A percentile compares a stretch with the other conserved stretches of the same genome.
These are phyloP conservation scores for Phytophthora syringae DNA, from an alignment of 352 stramenopile genomes.

Conservation along the genomic window DNA sequence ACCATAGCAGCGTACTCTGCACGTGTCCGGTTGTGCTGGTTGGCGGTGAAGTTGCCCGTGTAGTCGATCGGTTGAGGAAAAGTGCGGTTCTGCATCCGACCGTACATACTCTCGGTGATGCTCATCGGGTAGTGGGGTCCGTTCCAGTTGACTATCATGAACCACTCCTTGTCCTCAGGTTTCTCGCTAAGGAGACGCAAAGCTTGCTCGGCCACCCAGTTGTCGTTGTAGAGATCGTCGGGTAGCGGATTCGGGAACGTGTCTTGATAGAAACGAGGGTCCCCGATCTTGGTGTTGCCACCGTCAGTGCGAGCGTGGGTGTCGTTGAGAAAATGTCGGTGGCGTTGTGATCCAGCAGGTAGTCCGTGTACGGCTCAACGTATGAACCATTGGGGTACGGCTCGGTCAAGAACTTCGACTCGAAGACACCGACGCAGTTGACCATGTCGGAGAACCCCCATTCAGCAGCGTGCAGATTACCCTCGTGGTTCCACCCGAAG, in stretches of 20 bases:
- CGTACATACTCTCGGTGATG: constrained; percentile 41
- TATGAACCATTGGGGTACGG: constrained; percentile 36
- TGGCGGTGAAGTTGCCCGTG: constrained; percentile 35
- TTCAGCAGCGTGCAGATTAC: constrained; percentile 29
- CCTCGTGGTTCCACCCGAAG: constrained; percentile 38
- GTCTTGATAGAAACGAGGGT: constrained; percentile 33
- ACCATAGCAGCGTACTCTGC: constrained; percentile 44
- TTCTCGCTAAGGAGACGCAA: constrained; percentile 27
- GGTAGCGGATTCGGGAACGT: constrained; percentile 34
- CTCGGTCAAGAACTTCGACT: constrained; percentile 28
- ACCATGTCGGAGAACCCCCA: constrained; percentile 44
- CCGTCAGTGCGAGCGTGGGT: constrained; percentile 25
- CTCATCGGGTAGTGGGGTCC: constrained; percentile 46
- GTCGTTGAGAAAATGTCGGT: constrained; percentile 36
- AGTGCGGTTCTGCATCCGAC: constrained; percentile 28
- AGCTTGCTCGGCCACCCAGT: constrained; percentile 37
- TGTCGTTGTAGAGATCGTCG: constrained; percentile 41
- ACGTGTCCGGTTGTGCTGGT: constrained; percentile 39
- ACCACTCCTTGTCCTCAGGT: constrained; percentile 35
- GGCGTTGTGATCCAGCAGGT: constrained; percentile 31
- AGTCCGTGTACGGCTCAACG: constrained; percentile 43
- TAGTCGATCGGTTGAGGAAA: constrained; percentile 39
- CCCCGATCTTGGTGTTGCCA: constrained; percentile 31
- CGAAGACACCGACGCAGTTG: constrained; percentile 40
- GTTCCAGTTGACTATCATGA: constrained; percentile 49